Conservation (phyloP, 2,329 filamentous ascomycete genomes). For the Neoarthrinium moseri region DNA sequence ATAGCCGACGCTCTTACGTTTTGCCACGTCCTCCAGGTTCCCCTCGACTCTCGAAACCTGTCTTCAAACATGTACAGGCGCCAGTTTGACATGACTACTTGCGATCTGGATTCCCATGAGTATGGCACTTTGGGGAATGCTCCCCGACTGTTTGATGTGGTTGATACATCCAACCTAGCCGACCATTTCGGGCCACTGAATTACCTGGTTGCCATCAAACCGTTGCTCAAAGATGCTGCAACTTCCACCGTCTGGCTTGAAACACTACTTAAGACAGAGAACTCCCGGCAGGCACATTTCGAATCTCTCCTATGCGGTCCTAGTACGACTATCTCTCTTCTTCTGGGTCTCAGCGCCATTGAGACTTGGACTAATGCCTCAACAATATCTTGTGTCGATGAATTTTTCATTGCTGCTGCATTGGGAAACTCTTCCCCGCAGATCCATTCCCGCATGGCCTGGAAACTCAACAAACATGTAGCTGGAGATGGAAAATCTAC, state of each 20-base stretch:
- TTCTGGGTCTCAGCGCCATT: slow-evolving; percentile 49
- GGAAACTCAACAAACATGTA: slow-evolving; percentile 21
- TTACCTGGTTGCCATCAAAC: slow-evolving; percentile 41
- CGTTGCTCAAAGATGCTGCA: slow-evolving; percentile 41
- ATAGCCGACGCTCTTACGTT: slow-evolving; percentile 49
- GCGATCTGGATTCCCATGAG: slow-evolving; percentile 39
- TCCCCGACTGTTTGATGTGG: slow-evolving; percentile 49
- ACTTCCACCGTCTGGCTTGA: slow-evolving; percentile 51
- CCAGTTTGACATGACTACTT: slow-evolving; percentile 33
- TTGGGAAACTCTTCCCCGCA: slow-evolving; percentile 2
- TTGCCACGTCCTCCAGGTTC: slow-evolving; percentile 48
- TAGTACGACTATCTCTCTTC: slow-evolving; percentile 41
- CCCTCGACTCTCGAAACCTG: slow-evolving; percentile 21
- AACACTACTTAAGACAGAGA: slow-evolving; percentile 33
- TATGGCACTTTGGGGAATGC: slow-evolving; percentile 35
- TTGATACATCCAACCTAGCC: slow-evolving; percentile 52
- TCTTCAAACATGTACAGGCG: slow-evolving; percentile 42
- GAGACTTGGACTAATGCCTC: slow-evolving; percentile 52
- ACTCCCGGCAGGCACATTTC: slow-evolving; percentile 28
- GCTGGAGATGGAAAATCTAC: slow-evolving; percentile 13
- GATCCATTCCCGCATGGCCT: slow-evolving; percentile 26
- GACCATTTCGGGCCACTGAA: slow-evolving; percentile 45
- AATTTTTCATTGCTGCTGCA: slow-evolving; percentile 30
- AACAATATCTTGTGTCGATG: slow-evolving; percentile 36
- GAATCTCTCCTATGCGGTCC: slow-evolving; percentile 45